Percentiles rank a stretch among this genome's conserved stretches.
Evolutionary conservation across 176 grass and related monocot genomes (phyloP).

Genomic region (Carex myosuroides): DNA sequence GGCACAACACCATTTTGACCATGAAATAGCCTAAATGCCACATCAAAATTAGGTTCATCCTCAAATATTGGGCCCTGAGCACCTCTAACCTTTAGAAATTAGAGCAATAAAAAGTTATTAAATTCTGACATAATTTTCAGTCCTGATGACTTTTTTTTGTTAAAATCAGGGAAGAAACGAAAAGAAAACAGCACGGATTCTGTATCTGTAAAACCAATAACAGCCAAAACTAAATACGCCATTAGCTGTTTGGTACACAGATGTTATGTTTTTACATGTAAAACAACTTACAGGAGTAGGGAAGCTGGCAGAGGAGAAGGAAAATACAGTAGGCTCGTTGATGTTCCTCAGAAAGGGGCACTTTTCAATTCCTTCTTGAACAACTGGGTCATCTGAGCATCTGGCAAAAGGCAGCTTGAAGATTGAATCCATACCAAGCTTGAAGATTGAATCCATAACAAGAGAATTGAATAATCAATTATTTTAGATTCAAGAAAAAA

Average conservation of each 20-base stretch:
- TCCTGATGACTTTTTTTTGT: background rate
- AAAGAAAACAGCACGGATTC: background rate
- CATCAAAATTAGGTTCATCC: slow-evolving; percentile 95
- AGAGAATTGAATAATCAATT: background rate
- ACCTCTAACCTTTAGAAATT: slow-evolving; percentile 47
- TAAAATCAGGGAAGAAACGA: background rate
- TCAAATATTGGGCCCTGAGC: slow-evolving; percentile 93
- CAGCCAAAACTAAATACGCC: background rate
- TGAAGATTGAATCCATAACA: background rate
- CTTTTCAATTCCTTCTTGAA: slow-evolving; percentile 64
- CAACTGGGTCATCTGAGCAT: slow-evolving; percentile 41
- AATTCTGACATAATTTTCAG: slow-evolving; percentile 12
- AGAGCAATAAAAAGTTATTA: slow-evolving; percentile 20
- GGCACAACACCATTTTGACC: slow-evolving; percentile 84
- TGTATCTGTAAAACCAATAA: background rate
- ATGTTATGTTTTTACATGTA: background rate
- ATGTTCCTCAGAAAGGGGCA: slow-evolving; percentile 99
- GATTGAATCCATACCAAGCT: slow-evolving; percentile 47
- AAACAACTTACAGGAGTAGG: slow-evolving; percentile 55
- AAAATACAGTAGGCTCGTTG: slow-evolving; percentile 81
- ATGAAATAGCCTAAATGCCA: slow-evolving; percentile 88
- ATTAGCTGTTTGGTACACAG: background rate
- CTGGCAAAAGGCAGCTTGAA: slow-evolving; percentile 37
- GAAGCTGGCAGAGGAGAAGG: slow-evolving; percentile 56
- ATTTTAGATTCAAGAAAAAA: background rate